A percentile compares a stretch with the other conserved stretches of the same genome.
phyloP scores from a whole-genome alignment of 495 filamentous ascomycete genomes.

The Aspergillus sparsus region DNA sequence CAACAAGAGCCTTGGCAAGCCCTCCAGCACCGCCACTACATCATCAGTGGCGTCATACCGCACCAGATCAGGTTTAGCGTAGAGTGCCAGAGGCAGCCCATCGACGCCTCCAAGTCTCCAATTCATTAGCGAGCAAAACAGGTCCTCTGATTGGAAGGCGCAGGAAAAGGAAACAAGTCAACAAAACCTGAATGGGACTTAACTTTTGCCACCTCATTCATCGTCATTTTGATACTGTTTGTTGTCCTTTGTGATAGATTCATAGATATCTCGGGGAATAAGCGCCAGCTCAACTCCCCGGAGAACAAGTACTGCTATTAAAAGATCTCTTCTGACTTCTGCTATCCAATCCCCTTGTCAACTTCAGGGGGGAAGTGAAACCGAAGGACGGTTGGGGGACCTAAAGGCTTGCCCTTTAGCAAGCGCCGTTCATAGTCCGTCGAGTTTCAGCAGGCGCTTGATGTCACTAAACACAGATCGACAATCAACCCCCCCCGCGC shows the following conservation, averaged over 20 bases:
- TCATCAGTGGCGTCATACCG: constrained; percentile 1
- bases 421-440: constrained; percentile 10
- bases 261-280: neutral
- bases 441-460: constrained; percentile 46
- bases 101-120: no score
- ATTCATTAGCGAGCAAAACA: neutral
- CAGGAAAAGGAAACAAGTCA: neutral
- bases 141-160: neutral
- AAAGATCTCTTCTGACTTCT: constrained; percentile 1
- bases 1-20: constrained; percentile 13
- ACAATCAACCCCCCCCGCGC: constrained; percentile 16
- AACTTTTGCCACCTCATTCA: neutral
- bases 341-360: constrained; percentile 11
- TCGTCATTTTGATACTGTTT: neutral
- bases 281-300: constrained; percentile 8
- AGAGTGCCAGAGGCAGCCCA: no score
- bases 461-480: constrained; percentile 44
- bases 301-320: neutral
- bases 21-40: constrained; percentile 14
- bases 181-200: neutral
- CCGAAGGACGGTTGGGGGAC: constrained; percentile 9
- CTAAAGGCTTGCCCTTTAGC: neutral
- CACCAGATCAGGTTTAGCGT: neutral
- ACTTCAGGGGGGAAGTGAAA: constrained; percentile 13
- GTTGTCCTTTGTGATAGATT: neutral